Percentiles rank a stretch among this genome's conserved stretches.
phyloP scores from a whole-genome alignment of 1,139 yeast species.

The Kodamaea alishanica region DNA sequence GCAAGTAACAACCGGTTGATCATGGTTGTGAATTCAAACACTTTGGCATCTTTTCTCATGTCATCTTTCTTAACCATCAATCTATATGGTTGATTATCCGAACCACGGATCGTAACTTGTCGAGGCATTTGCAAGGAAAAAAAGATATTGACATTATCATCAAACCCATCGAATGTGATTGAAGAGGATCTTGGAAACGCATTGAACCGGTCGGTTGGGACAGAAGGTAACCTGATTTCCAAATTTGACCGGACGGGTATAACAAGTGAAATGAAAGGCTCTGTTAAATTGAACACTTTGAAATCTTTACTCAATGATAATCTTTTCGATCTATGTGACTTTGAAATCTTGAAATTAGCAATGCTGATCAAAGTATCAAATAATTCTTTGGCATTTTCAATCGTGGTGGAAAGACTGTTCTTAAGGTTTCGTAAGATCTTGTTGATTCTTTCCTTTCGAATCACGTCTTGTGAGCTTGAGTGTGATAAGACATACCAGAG shows the following conservation, averaged over 20 bases:
- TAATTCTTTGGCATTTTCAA: conserved; percentile 31
- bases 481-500: conserved; percentile 84
- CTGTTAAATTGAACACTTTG: conserved; percentile 42
- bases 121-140: conserved; percentile 86
- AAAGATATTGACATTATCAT: conserved; percentile 64
- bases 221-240: conserved; percentile 59
- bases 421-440: conserved; percentile 23
- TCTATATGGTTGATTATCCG: conserved; percentile 68
- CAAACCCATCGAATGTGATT: conserved; percentile 54
- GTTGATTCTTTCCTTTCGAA: conserved; percentile 51
- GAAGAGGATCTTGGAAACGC: conserved; percentile 55
- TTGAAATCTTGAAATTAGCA: conserved; percentile 34
- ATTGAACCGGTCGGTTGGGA: conserved; percentile 38
- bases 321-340: conserved; percentile 29
- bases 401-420: conserved; percentile 14
- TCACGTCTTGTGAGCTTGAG: conserved; percentile 58
- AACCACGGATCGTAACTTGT: conserved; percentile 70
- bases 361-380: conserved; percentile 35
- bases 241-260: conserved; percentile 79
- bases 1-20: conserved; percentile 68
- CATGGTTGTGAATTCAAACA: conserved; percentile 88
- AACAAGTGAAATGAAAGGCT: conserved; percentile 62
- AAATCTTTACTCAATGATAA: conserved; percentile 42
- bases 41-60: conserved; percentile 89
- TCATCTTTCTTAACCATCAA: conserved; percentile 89